Evolutionary conservation across 148 eudicot genomes (phyloP).

Genomic region (Amaranthus palmeri): DNA sequence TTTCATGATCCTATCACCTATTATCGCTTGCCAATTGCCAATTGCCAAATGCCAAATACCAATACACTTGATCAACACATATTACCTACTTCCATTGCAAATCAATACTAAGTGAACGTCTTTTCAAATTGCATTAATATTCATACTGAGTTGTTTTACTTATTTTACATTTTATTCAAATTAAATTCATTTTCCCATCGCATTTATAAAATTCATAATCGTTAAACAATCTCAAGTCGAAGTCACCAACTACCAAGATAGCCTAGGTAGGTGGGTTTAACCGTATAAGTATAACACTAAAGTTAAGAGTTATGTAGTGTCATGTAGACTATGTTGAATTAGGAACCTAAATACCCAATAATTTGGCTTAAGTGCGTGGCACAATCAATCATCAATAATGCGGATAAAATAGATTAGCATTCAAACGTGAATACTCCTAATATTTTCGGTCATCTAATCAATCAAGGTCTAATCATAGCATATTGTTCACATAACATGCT

Average conservation of each 20-base stretch:
- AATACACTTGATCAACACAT: not conserved
- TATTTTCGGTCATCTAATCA: conserved; percentile 3
- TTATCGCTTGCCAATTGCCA: not conserved
- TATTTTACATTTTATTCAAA: too few relatives aligned
- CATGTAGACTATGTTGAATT: not conserved
- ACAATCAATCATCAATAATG: not conserved
- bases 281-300: not conserved
- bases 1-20: not conserved
- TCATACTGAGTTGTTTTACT: too few relatives aligned
- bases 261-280: too few relatives aligned
- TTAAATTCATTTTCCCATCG: too few relatives aligned
- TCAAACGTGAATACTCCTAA: not conserved
- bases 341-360: not conserved
- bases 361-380: not conserved
- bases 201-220: too few relatives aligned
- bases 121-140: too few relatives aligned
- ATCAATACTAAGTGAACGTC: too few relatives aligned
- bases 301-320: not conserved
- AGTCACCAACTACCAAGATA: too few relatives aligned
- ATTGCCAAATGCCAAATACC: too few relatives aligned
- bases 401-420: not conserved
- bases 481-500: not conserved
- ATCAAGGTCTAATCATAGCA: too few relatives aligned
- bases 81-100: too few relatives aligned
- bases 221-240: too few relatives aligned